phyloP scores from a whole-genome alignment of 1,139 yeast genomes.

The Meyerozyma elateridarum region DNA sequence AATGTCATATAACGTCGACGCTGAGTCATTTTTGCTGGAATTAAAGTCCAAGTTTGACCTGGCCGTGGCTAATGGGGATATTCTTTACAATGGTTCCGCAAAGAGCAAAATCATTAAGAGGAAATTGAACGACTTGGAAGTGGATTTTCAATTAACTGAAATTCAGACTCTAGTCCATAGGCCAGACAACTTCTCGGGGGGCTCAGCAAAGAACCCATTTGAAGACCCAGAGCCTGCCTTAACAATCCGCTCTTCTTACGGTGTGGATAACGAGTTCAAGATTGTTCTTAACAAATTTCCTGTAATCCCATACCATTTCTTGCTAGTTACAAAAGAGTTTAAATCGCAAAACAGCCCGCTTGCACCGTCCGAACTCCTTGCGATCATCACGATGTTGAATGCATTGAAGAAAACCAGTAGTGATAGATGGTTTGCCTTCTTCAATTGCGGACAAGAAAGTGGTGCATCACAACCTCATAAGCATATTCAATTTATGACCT shows the following conservation, averaged over 20 bases:
- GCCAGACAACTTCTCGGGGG: conserved; percentile 41
- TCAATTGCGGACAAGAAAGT: conserved; percentile 79
- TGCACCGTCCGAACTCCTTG: conserved; percentile 59
- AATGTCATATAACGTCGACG: neutral
- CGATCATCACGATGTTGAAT: conserved; percentile 49
- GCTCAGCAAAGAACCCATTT: conserved; percentile 60
- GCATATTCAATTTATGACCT: conserved; percentile 78
- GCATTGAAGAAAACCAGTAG: conserved; percentile 18
- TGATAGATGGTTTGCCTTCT: conserved; percentile 62
- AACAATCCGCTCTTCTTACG: conserved; percentile 53
- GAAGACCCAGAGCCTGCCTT: conserved; percentile 73
- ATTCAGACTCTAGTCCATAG: conserved; percentile 47
- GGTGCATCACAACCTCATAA: conserved; percentile 95
- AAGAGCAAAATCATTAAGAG: conserved; percentile 17
- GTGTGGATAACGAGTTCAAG: conserved; percentile 46
- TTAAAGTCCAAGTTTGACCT: conserved; percentile 23
- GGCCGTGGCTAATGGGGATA: conserved; percentile 22
- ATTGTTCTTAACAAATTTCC: conserved; percentile 84
- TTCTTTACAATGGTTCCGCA: conserved; percentile 32
- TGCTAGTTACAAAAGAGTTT: conserved; percentile 71
- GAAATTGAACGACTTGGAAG: conserved; percentile 17
- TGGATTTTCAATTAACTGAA: conserved; percentile 27
- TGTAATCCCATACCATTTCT: conserved; percentile 70
- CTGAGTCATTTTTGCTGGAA: conserved; percentile 16
- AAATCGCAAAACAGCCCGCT: conserved; percentile 70